Evolutionary conservation across 169 alveolate species (phyloP).

Genomic region (Plasmodium coatneyi): DNA sequence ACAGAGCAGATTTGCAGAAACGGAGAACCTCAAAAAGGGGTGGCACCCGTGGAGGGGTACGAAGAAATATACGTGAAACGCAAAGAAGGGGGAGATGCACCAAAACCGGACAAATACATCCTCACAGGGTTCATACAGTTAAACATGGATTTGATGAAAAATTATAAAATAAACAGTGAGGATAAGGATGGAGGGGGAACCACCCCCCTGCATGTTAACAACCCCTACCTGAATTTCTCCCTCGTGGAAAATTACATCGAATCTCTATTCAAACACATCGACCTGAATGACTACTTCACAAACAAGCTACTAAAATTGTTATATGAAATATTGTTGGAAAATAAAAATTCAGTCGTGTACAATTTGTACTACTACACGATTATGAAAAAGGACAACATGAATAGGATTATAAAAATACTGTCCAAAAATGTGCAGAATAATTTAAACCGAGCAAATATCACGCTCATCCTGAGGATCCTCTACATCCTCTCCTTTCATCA

Average conservation of each 20-base stretch:
- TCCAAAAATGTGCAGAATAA: slow-evolving; percentile 47
- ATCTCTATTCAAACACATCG: slow-evolving; percentile 18
- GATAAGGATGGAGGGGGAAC: neutral
- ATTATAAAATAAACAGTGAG: slow-evolving; percentile 16
- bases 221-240: slow-evolving; percentile 59
- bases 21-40: neutral
- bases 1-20: neutral
- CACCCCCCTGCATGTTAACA: neutral
- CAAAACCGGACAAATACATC: slow-evolving; percentile 13
- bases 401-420: slow-evolving; percentile 32
- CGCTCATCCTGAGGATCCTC: slow-evolving; percentile 53
- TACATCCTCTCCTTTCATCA: slow-evolving; percentile 65
- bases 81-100: neutral
- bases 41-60: neutral
- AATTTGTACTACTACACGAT: slow-evolving; percentile 63
- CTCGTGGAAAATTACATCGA: slow-evolving; percentile 57
- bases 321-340: slow-evolving; percentile 71
- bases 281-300: slow-evolving; percentile 50
- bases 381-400: slow-evolving; percentile 66
- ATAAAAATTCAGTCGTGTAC: slow-evolving; percentile 36
- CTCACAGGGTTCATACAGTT: slow-evolving; percentile 40
- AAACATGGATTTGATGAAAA: slow-evolving; percentile 50
- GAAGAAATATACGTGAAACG: slow-evolving; percentile 55
- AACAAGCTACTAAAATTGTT: slow-evolving; percentile 62
- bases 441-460: slow-evolving; percentile 56